Evolutionary conservation across 1,284 basidiomycete species (phyloP), one percentile per base, ranked within the genome.

Genomic region (Quambalaria eucalypti): DNA sequence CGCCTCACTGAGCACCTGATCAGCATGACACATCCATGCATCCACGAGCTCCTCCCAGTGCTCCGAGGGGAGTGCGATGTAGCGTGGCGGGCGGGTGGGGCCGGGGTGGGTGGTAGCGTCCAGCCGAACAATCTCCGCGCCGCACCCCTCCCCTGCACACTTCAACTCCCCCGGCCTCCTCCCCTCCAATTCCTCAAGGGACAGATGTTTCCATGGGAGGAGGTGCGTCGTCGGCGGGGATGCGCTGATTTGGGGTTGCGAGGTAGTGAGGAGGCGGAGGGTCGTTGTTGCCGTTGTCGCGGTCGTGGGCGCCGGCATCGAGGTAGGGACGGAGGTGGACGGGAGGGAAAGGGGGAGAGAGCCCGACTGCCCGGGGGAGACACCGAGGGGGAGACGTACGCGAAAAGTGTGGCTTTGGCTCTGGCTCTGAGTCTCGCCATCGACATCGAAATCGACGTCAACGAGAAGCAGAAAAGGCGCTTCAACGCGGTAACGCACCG

Each of bases 21-120:
- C 90, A 21, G 84, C 78, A 76, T 97, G 93, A 71, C 92, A 97
- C 88, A 98, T 92, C 92, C 92, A 97, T 2, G 90, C 87, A 58
- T 97, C 92, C 23, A 97, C 84, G 38, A 97, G 83, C 76, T 98
- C 92, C 56, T 90, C 87, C 92, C 92, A 98, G 68, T 95, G 85
- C 71, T 95, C 90, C 1, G 88, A 91, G 1, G 92, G 92, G 6
- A 98, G 79, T 67, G 95, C 90, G 50, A 84, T 82, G 76, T 88
- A 95, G 42, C 21, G 4, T 46, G 31, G 31, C 16, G 31, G 31
- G 31, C 9, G 31, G 31, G 16, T 33, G 31, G 16, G 31, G 31
- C n/a, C n/a, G n/a, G n/a, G n/a, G n/a, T n/a, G n/a, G n/a, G n/a
- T n/a, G n/a, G n/a, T n/a, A n/a, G n/a, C n/a, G n/a, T n/a, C n/a